Base-by-base conservation (phyloP, 805 yeast genomes). In the Yarrowia porcina region DNA sequence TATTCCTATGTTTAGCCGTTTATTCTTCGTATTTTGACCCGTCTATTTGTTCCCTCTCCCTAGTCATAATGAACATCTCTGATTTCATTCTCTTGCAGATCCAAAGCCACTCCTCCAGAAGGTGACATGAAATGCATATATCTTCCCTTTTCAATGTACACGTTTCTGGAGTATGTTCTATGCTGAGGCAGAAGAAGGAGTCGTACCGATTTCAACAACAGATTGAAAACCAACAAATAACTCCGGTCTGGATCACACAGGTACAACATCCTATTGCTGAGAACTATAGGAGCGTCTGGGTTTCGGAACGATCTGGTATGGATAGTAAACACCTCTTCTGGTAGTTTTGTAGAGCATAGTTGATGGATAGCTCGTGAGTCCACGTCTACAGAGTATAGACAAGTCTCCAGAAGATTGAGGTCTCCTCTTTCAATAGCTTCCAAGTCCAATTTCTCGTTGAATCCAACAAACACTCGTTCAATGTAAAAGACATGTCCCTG, bases 401-500 rank as follows among this genome's bases (percentile, higher is more conserved):
- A 13, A 2, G 54, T 47, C 9, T 47, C 38, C 13, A 47, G 38
- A 11, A 47, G 28, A 2, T 30, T 47, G 10, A 47, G 15, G 27
- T 47, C 25, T 6, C 52, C 50, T 27, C 23, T 5, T 17, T 27
- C 33, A 5, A 44, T 30, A 6, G 52, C 52, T 7, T 30, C 27
- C 2, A 45, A 27, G n/a, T 45, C 38, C 13, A 44, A 35, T n/a
- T 28, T 27, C n/a, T 44, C 35, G n/a, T 5, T 44, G 23, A 44
- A 28, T 4, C 50, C 50, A n/a, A 44, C 50, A 18, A 30, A 32
- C 10, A 30, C 27, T 4, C 54, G 17, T 9, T 47, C 54, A 2
- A 47, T 20, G 54, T 47, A 47, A 18, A 47, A 47, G 15, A 47
- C 38, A 8, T 47, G 38, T 1, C 54, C 54, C 38, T 32, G 54